These are phyloP conservation scores for Styphnolobium japonicum DNA, from an alignment of 306 rosid genomes.

Conservation along the genomic window DNA sequence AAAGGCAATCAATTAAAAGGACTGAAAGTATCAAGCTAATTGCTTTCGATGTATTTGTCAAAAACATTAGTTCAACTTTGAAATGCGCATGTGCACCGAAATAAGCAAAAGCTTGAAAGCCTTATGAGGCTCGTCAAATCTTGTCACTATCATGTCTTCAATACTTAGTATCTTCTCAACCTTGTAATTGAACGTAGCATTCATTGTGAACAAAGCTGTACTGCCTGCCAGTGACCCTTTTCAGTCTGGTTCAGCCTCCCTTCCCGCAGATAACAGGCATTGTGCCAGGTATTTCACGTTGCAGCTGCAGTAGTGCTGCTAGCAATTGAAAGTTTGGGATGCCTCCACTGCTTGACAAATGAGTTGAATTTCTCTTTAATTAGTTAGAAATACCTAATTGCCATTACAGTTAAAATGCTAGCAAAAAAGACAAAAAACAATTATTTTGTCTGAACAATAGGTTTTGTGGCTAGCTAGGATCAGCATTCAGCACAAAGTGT, in stretches of 20 bases:
- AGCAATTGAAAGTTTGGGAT: conserved; percentile 10
- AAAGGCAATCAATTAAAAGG: neutral
- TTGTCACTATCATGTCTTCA: conserved; percentile 25
- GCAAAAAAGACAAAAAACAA: conserved; percentile 14
- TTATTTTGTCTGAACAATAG: conserved; percentile 13
- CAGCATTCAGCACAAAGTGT: neutral
- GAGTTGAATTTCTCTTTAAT: neutral
- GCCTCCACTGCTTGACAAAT: neutral
- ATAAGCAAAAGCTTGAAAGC: neutral
- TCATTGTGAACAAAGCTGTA: conserved; percentile 15
- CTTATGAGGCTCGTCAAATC: neutral
- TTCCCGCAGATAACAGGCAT: neutral
- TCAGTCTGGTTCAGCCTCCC: conserved; percentile 24
- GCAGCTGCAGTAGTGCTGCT: conserved; percentile 3
- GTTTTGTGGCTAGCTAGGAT: conserved; percentile 14
- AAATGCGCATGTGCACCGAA: neutral
- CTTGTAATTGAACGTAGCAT: conserved; percentile 13
- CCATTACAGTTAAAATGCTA: neutral
- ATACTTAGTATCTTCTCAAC: conserved; percentile 13
- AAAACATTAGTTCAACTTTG: neutral
- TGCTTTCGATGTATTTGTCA: neutral
- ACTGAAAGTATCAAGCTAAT: neutral
- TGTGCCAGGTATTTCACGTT: conserved; percentile 34
- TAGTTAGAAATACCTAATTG: neutral
- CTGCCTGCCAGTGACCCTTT: conserved; percentile 25